Evolutionary conservation across 2,329 filamentous ascomycete species (phyloP), one percentile per base, ranked within the genome.

Genomic region (Penicillium sp.): DNA sequence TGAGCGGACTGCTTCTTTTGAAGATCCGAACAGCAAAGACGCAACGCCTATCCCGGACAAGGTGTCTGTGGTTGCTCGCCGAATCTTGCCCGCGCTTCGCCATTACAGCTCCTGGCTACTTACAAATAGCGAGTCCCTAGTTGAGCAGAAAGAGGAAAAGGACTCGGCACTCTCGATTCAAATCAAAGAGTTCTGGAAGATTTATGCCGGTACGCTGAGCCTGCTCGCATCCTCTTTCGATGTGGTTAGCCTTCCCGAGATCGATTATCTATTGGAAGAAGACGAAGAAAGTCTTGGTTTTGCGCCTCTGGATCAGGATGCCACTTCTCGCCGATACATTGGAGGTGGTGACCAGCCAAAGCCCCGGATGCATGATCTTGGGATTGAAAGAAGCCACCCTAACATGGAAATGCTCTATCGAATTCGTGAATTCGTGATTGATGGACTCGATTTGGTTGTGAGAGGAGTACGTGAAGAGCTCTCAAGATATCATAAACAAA

Each of bases 41-140:
- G 24, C 38, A 43, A 35, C 65, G 54, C 66, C 66, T 55, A 58
- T 65, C 41, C 57, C 64, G 1, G 75, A 78, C 44, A 78, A 76
- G 51, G 72, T 84, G 39, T 80, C 79, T 10, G 74, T 76, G 4
- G 73, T 81, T 46, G 75, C 77, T n/a, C 76, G 79, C 31, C 76
- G 80, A 51, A 72, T 85, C 40, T 70, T 87, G 21, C 83, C 84
- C 4, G 76, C 75, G 29, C 70, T 87, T 41, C 80, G 83, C 13
- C 72, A 85, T 39, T 87, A 87, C 64, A 85, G 81, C 63, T 78
- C 77, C 13, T 87, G 84, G 84, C 72, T 87, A 45, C 67, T 79
- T 15, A 74, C 75, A 9, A 81, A 77, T 52, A 76, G 75, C 61
- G 62, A 72, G 15, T 70, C 79, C 5, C 67, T 85, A 19, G 69